Base-by-base conservation (phyloP, 1,284 basidiomycete genomes). In the Sutorius eximius region DNA sequence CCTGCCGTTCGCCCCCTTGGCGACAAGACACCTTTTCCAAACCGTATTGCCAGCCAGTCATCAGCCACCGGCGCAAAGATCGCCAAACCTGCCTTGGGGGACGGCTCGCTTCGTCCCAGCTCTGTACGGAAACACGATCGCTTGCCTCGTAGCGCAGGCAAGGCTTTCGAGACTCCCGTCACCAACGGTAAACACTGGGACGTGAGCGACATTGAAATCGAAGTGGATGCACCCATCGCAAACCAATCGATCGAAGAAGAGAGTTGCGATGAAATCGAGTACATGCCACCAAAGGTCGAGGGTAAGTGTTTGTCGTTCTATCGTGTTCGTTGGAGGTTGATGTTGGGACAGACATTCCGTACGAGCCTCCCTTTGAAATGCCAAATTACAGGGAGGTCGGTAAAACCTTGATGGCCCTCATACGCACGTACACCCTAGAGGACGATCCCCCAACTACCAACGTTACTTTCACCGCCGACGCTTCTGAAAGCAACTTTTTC, bases 111-210 rank as follows among this genome's bases (percentile, higher is more conserved):
- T 12, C 79, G 84, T 5, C 84, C 86, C 0, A 88, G 86, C 58
- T 87, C 86, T 8, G 77, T 79, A 20, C 74, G 88, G 46, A 83
- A 78, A 68, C 79, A 82, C 52, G 68, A 75, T 42, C 75, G 86
- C 42, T 56, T 74, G 24, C 82, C 80, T 36, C 62, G 52, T 66
- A 76, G 70, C 52, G 71, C 68, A 20, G 67, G 59, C 45, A 77
- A 75, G 58, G 72, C 57, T 16, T 87, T 89, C 60, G 77, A 86
- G 65, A 91, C 89, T 0, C 89, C 89, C 2, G 58, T 77, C 42
- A 84, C 83, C n/a, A 75, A 74, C 12, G 86, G 86, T 11, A 79
- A 83, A 55, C 82, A 86, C 57, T 91, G 88, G 88, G 87, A 91
- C 62, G 78, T 87, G 37, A 84, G 82, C 60, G 87, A 88, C 49